Evolutionary conservation across 2,329 filamentous ascomycete species (phyloP).

Genomic region (Alternaria tenuissima): DNA sequence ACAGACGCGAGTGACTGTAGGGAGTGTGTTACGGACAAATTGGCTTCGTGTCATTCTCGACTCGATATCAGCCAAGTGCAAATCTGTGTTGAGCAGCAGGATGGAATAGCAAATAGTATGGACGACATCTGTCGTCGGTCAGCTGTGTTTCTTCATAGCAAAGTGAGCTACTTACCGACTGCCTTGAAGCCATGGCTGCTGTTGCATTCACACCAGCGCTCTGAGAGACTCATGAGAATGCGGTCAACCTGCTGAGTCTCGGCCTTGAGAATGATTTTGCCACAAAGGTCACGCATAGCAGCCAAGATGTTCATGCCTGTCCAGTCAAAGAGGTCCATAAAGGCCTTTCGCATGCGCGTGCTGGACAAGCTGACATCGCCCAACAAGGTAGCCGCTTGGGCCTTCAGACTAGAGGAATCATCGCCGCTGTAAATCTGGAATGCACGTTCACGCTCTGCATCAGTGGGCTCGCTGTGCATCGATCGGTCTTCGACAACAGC

Average conservation of each 20-base stretch:
- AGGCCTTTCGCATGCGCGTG: constrained; percentile 70
- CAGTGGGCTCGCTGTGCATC: constrained; percentile 56
- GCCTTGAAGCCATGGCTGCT: constrained; percentile 91
- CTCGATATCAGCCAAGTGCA: constrained; percentile 94
- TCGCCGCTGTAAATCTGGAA: constrained; percentile 84
- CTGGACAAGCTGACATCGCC: constrained; percentile 71
- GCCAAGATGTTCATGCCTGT: constrained; percentile 79
- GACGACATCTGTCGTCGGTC: constrained; percentile 75
- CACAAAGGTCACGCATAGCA: constrained; percentile 81
- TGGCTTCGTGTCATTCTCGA: constrained; percentile 95
- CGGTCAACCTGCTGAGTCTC: constrained; percentile 98
- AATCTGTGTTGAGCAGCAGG: constrained; percentile 92
- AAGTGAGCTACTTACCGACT: constrained; percentile 67
- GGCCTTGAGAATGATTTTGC: constrained; percentile 80
- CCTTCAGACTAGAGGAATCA: constrained; percentile 80
- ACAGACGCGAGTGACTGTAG: constrained; percentile 78
- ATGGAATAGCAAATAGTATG: constrained; percentile 98
- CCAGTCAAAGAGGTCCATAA: constrained; percentile 94
- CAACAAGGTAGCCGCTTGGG: constrained; percentile 85
- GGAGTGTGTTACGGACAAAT: constrained; percentile 96
- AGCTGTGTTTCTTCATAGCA: constrained; percentile 26
- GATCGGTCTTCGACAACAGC: constrained; percentile 46
- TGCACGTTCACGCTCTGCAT: constrained; percentile 79
- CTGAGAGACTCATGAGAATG: constrained; percentile 87
- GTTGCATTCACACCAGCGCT: constrained; percentile 93